These are phyloP conservation scores for Urostyla sp. DNA, from an alignment of 73 alveolate species.

Conservation along the genomic window DNA sequence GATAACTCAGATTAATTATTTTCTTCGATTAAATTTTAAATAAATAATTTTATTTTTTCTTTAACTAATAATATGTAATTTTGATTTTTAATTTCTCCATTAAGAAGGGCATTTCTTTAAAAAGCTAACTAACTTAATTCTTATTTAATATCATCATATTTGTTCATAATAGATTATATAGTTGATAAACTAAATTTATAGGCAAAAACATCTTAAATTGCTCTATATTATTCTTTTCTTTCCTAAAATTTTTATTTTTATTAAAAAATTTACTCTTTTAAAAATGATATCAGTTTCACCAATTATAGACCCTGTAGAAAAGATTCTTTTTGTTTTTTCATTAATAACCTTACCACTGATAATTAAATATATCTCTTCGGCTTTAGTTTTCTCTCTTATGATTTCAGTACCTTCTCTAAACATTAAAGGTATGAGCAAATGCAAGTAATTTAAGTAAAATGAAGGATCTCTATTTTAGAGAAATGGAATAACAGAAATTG, in stretches of 20 bases:
- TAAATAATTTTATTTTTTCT: too few species aligned
- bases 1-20: too few species aligned
- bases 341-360: slow-evolving; percentile 12
- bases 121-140: too few species aligned
- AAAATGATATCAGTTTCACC: slow-evolving; percentile 46
- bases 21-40: too few species aligned
- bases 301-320: slow-evolving; percentile 27
- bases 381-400: not conserved
- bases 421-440: slow-evolving; percentile 11
- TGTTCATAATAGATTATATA: not conserved
- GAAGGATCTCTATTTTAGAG: slow-evolving; percentile 17
- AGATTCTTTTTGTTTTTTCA: not conserved
- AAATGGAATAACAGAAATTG: slow-evolving; percentile 34
- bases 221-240: not conserved
- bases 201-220: not conserved
- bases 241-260: not conserved
- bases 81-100: too few species aligned
- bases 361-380: slow-evolving; percentile 19
- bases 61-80: too few species aligned
- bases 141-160: slow-evolving; percentile 35
- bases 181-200: slow-evolving; percentile 3
- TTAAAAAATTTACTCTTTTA: not conserved
- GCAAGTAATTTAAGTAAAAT: slow-evolving; percentile 15
- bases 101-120: too few species aligned
- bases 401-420: slow-evolving; percentile 29